phyloP scores from a whole-genome alignment of 371 early-diverging fungal genomes.

The Zychaea mexicana region DNA sequence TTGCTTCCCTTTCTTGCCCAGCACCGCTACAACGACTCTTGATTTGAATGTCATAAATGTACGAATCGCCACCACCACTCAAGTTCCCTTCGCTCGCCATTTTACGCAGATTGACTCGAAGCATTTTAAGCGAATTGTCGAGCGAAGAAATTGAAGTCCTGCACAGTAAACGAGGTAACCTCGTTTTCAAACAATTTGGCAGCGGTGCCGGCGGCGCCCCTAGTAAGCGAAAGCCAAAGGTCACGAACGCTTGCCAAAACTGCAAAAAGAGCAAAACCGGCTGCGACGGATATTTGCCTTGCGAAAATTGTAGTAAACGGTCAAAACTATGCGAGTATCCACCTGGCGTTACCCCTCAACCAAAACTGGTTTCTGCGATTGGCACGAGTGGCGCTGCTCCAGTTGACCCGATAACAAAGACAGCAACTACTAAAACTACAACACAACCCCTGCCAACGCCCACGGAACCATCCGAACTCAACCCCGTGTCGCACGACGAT shows the following conservation, averaged over 20 bases:
- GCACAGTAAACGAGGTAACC: constrained; percentile 12
- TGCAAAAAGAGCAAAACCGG: constrained; percentile 19
- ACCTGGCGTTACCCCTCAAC: constrained; percentile 10
- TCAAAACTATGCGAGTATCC: constrained; percentile 13
- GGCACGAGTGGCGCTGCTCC: not conserved
- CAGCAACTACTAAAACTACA: not conserved
- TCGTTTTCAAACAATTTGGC: constrained; percentile 18
- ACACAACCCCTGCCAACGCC: constrained; percentile 4
- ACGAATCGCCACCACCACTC: constrained; percentile 15
- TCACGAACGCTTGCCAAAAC: constrained; percentile 15
- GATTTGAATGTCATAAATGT: constrained; percentile 10
- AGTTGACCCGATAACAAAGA: too few species aligned
- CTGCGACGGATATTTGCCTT: constrained; percentile 22
- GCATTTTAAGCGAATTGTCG: constrained; percentile 15
- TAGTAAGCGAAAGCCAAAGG: constrained; percentile 10
- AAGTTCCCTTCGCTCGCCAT: constrained; percentile 16
- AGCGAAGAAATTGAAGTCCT: constrained; percentile 14
- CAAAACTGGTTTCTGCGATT: not conserved
- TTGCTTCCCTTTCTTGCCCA: not conserved
- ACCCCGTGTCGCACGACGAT: not conserved
- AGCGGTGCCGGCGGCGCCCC: not conserved
- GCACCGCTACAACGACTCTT: too few species aligned
- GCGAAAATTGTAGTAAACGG: constrained; percentile 5
- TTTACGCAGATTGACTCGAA: constrained; percentile 15
- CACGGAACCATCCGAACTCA: constrained; percentile 4